A percentile compares a stretch with the other conserved stretches of the same genome.
phyloP scores from a whole-genome alignment of 139 green algal genomes.

The Chlorella sorokiniana region DNA sequence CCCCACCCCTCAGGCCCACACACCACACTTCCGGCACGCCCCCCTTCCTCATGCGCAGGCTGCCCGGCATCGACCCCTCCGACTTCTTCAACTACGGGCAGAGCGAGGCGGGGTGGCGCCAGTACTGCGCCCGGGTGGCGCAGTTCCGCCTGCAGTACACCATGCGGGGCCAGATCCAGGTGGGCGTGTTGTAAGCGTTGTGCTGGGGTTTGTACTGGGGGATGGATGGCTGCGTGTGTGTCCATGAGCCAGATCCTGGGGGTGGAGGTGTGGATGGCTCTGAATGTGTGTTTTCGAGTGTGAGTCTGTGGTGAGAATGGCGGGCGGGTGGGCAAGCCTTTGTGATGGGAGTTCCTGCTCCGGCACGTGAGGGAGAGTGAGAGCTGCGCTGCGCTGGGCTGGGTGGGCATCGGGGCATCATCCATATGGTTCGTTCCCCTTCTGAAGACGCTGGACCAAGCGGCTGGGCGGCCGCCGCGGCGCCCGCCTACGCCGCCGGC shows the following conservation, averaged over 20 bases:
- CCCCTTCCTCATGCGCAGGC: conserved; percentile 12
- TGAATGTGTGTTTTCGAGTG: too few relatives aligned
- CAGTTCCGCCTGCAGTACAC: conserved; percentile 58
- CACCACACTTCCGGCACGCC: not conserved
- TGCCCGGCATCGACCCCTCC: conserved; percentile 63
- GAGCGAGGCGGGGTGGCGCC: conserved; percentile 67
- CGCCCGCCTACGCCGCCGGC: not conserved
- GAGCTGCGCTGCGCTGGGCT: too few relatives aligned
- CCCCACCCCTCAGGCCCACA: not conserved
- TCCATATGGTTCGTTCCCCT: too few relatives aligned
- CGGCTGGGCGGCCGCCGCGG: not conserved
- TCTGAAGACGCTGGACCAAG: not conserved
- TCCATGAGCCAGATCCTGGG: too few relatives aligned
- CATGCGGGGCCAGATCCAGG: conserved; percentile 58
- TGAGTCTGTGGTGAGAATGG: too few relatives aligned
- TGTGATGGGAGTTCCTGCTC: too few relatives aligned
- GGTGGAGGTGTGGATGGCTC: too few relatives aligned
- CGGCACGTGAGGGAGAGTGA: too few relatives aligned
- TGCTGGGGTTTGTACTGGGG: not conserved
- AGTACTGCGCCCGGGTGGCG: conserved; percentile 70
- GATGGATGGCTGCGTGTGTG: not conserved
- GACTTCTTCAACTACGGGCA: conserved; percentile 94
- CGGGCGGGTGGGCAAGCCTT: too few relatives aligned
- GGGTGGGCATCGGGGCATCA: too few relatives aligned
- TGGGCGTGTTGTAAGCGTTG: not conserved